A percentile compares a stretch with the other conserved stretches of the same genome.
phyloP scores from a whole-genome alignment of 2,329 filamentous ascomycete genomes.

The Ophiostoma perfectum region DNA sequence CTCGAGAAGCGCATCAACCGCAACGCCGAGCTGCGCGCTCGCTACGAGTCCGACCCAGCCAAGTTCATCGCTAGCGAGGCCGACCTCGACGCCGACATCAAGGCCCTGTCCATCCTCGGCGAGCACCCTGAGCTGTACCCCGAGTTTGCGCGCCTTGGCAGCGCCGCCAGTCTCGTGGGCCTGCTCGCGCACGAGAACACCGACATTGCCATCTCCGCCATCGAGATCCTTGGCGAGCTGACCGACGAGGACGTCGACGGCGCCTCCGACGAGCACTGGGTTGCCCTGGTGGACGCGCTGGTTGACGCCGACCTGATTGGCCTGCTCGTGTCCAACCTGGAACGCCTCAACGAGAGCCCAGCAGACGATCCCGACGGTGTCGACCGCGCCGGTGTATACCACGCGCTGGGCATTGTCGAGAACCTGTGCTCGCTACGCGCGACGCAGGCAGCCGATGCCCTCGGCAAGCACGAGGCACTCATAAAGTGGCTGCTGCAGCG shows the following conservation, averaged over 20 bases:
- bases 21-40: constrained; percentile 83
- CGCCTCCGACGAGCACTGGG: constrained; percentile 71
- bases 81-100: constrained; percentile 84
- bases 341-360: constrained; percentile 68
- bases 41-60: constrained; percentile 72
- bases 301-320: constrained; percentile 66
- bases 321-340: constrained; percentile 70
- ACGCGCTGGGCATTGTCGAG: constrained; percentile 76
- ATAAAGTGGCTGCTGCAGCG: constrained; percentile 71
- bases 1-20: constrained; percentile 89
- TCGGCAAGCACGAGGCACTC: constrained; percentile 63
- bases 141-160: constrained; percentile 72
- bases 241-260: constrained; percentile 89
- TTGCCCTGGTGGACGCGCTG: constrained; percentile 62
- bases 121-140: constrained; percentile 80
- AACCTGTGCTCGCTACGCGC: constrained; percentile 68
- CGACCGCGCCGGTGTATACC: constrained; percentile 81
- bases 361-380: constrained; percentile 55
- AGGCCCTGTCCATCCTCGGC: constrained; percentile 75
- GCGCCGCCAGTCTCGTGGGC: constrained; percentile 66
- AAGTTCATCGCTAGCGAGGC: constrained; percentile 84
- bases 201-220: constrained; percentile 86
- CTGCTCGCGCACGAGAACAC: constrained; percentile 92
- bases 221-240: constrained; percentile 84
- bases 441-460: constrained; percentile 60